Conservation (phyloP, 306 rosid genomes). For the Begonia masoniana region DNA sequence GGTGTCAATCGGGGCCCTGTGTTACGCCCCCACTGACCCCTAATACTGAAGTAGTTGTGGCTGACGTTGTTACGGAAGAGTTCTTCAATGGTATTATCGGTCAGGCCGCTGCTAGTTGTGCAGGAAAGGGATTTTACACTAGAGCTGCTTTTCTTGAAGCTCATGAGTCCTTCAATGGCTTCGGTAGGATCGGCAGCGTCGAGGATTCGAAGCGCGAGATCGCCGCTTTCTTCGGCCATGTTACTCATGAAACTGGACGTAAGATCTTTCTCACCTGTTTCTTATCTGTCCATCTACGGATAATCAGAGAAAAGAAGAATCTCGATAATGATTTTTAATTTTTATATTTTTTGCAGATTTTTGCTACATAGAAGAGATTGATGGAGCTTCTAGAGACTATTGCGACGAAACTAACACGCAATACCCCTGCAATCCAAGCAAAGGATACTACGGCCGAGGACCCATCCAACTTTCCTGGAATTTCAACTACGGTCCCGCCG, state of each 20-base stretch:
- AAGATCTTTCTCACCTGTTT: slow-evolving; percentile 4
- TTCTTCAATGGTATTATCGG: slow-evolving; percentile 42
- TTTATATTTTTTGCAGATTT: slow-evolving; percentile 27
- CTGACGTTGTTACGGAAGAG: slow-evolving; percentile 34
- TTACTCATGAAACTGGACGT: slow-evolving; percentile 83
- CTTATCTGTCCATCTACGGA: too few species aligned
- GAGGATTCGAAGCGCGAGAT: slow-evolving; percentile 70
- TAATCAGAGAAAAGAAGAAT: too few species aligned
- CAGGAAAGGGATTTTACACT: slow-evolving; percentile 49
- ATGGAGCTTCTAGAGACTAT: slow-evolving; percentile 64
- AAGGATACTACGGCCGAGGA: slow-evolving; percentile 76
- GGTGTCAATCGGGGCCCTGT: slow-evolving; percentile 59
- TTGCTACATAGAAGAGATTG: slow-evolving; percentile 78
- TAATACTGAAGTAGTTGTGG: slow-evolving; percentile 20
- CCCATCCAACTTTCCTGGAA: slow-evolving; percentile 89
- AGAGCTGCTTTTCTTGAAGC: slow-evolving; percentile 42
- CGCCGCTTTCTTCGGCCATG: slow-evolving; percentile 74
- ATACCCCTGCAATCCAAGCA: slow-evolving; percentile 52
- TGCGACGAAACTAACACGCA: slow-evolving; percentile 54
- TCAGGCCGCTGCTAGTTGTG: slow-evolving; percentile 34
- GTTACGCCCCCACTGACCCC: slow-evolving; percentile 10
- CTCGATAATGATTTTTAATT: neutral
- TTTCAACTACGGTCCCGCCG: slow-evolving; percentile 74
- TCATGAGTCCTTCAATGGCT: slow-evolving; percentile 24
- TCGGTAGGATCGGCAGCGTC: slow-evolving; percentile 23